These are phyloP conservation scores for Chaetomium fimeti DNA, from an alignment of 495 filamentous ascomycete species.

Conservation along the genomic window DNA sequence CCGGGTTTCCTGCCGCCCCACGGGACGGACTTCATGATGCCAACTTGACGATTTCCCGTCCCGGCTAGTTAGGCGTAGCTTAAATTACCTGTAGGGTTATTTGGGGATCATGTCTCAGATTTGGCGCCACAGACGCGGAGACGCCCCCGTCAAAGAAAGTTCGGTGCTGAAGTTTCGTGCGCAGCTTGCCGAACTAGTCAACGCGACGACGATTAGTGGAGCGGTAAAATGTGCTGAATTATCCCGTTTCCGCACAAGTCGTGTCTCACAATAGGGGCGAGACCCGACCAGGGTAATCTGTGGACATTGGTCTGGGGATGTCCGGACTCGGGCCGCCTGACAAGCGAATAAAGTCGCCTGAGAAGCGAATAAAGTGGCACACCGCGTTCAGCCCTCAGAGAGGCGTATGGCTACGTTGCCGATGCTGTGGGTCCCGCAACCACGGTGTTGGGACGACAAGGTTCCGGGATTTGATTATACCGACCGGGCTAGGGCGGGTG, in stretches of 20 bases:
- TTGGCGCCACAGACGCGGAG: conserved; percentile 21
- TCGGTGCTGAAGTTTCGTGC: conserved; percentile 2
- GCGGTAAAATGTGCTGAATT: conserved; percentile 24
- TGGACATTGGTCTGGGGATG: conserved; percentile 40
- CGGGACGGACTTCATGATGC: background rate
- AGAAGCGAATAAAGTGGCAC: conserved; percentile 20
- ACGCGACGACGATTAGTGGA: conserved; percentile 11
- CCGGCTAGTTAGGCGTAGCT: background rate
- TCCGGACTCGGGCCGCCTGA: conserved; percentile 26
- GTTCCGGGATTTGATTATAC: background rate
- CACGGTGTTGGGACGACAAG: conserved; percentile 2
- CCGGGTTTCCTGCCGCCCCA: background rate
- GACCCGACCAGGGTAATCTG: conserved; percentile 16
- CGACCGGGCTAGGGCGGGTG: background rate
- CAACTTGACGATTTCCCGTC: background rate
- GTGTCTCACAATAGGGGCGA: conserved; percentile 21
- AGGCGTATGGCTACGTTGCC: background rate
- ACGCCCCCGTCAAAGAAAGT: conserved; percentile 10
- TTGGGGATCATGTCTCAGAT: background rate
- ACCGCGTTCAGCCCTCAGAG: background rate
- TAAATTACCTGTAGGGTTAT: background rate
- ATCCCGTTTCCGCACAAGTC: conserved; percentile 11
- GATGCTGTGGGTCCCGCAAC: background rate
- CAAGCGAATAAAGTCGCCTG: conserved; percentile 22
- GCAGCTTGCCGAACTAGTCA: conserved; percentile 16